phyloP scores from a whole-genome alignment of 192 early-diverging fungal genomes.

The Gryganskiella cystojenkinii region DNA sequence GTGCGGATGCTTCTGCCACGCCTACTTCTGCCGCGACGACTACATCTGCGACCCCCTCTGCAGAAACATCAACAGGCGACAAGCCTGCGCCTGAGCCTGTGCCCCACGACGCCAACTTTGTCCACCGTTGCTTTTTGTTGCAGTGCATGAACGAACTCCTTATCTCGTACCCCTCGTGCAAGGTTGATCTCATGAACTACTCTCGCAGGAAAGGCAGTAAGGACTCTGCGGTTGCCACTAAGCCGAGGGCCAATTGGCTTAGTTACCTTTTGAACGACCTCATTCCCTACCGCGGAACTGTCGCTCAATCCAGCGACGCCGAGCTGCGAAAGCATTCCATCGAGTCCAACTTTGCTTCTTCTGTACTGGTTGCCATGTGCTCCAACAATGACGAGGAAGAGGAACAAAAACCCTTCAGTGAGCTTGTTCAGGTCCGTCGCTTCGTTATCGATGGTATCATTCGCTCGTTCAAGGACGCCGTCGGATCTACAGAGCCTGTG shows the following conservation, averaged over 20 bases:
- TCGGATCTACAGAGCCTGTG: slow-evolving; percentile 57
- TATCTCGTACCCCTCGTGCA: slow-evolving; percentile 86
- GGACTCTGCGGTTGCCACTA: slow-evolving; percentile 54
- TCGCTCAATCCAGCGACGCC: slow-evolving; percentile 55
- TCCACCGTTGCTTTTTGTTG: slow-evolving; percentile 77
- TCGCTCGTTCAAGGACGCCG: slow-evolving; percentile 70
- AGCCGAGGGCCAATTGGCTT: slow-evolving; percentile 61
- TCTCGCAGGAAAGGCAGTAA: slow-evolving; percentile 57
- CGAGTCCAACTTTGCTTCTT: slow-evolving; percentile 75
- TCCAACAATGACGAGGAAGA: slow-evolving; percentile 56
- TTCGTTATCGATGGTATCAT: slow-evolving; percentile 76
- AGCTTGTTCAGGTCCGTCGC: slow-evolving; percentile 68
- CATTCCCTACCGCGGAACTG: slow-evolving; percentile 62
- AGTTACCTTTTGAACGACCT: slow-evolving; percentile 74
- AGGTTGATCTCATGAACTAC: slow-evolving; percentile 73
- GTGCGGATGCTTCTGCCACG: not conserved
- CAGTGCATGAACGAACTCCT: slow-evolving; percentile 90
- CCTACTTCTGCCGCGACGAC: not conserved
- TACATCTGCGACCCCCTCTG: slow-evolving; percentile 3
- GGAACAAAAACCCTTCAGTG: slow-evolving; percentile 63
- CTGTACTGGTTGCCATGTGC: slow-evolving; percentile 71
- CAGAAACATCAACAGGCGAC: not conserved
- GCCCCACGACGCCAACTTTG: slow-evolving; percentile 27
- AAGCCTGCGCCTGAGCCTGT: not conserved
- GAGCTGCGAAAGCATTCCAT: slow-evolving; percentile 66